Evolutionary conservation across 768 basidiomycete species (phyloP), one percentile per base, ranked within the genome.

Genomic region (Hemileccinum impolitum): DNA sequence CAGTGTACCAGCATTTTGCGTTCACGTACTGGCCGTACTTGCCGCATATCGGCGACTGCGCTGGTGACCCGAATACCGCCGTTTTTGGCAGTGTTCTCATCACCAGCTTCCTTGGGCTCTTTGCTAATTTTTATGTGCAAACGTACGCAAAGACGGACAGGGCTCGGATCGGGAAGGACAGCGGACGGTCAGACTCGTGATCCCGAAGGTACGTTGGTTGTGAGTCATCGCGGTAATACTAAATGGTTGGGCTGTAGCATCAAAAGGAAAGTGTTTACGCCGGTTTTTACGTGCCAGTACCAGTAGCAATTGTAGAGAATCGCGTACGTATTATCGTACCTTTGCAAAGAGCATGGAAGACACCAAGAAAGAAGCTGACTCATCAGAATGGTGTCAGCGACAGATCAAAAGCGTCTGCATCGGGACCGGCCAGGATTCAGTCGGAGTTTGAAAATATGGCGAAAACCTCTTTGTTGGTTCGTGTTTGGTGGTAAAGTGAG

Each of bases 11-110:
- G 35, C 64, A 64, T 30, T 47, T 52, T 15, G 58, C 47, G 26
- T 60, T 63, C 56, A 66, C 50, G 6, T 64, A 66, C 28, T 61
- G 52, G 34, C 53, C 62, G 11, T 14, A 26, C 26, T 39, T 63
- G 47, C 62, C 62, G 4, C 64, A 64, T 28, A 26, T 64, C 5
- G 61, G 64, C 6, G 52, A 66, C 32, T 66, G 62, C 4, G 55
- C 55, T 13, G 64, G 62, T 11, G 64, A 63, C 13, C 17, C 35
- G 21, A 50, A 15, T 12, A 48, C 42, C 8, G 61, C 62, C 12
- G 9, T 61, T 10, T 58, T 66, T 23, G 47, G 21, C 14, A 11
- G 26, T 18, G 23, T 51, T 26, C 48, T 66, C 6, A 35, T 66
- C 48, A 30, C 39, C 12, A 52, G 50, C 35, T 66, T 66, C 42